Evolutionary conservation across 768 basidiomycete species (phyloP), one percentile per base, ranked within the genome.

Genomic region (Rhodotorula sphaerocarpa): DNA sequence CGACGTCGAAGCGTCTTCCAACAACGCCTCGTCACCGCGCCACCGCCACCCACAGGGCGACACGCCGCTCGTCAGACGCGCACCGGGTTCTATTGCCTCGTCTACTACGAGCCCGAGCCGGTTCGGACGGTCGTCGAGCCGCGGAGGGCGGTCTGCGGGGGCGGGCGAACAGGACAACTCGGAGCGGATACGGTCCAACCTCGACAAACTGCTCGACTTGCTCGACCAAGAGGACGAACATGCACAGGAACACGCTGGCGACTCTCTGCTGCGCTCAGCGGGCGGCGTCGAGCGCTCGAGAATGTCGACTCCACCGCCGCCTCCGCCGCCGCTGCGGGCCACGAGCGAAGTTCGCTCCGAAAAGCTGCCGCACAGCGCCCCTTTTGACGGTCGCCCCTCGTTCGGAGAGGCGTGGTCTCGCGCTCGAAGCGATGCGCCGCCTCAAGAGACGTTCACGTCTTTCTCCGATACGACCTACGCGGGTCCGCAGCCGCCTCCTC

Each of bases 181-280:
- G 30, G 7, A n/a, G 30, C 21, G 41, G 23, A 43, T 45, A 23
- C 5, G 34, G 44, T 52, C 50, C 43, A 65, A 65, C 31, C 50
- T 65, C 25, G 63, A 65, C 48, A 45, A 34, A 34, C 39, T 65
- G 48, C 54, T 65, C 33, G 55, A 56, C 43, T 47, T 51, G 6
- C 58, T 65, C 28, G 63, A 65, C 44, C 42, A 51, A 7, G 58
- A 65, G 7, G 58, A 56, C 21, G 36, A 23, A 1, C 21, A 31
- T 0, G 55, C 3, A 30, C 12, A 23, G 39, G 18, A 33, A 15
- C 3, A 7, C 5, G 18, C 2, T 7, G 9, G 1, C 12, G 2
- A n/a, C 21, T 4, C 25, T 7, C 30, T 33, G 9, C 16, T 14
- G 1, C 16, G 7, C 1, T 3, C 7, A 3, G 42, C 21, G 5